These are phyloP conservation scores for Ophiocordyceps camponoti-rufipedis DNA, from an alignment of 2,329 filamentous ascomycete species.

Conservation along the genomic window DNA sequence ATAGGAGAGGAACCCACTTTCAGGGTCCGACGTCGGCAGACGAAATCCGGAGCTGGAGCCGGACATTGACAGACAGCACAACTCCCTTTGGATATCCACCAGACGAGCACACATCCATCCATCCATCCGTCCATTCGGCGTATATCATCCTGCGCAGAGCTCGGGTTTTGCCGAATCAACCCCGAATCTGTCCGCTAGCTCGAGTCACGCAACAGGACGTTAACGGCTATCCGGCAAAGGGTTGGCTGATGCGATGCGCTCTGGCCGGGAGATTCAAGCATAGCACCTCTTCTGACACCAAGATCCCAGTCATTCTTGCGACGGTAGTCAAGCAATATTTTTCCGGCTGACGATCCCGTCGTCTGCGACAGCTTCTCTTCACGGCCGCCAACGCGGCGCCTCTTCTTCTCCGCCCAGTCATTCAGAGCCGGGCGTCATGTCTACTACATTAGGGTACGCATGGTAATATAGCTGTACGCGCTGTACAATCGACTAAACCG, in stretches of 20 bases:
- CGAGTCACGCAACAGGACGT: background rate
- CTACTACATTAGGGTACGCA: slow-evolving; percentile 22
- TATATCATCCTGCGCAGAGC: too few species aligned
- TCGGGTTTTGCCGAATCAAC: too few species aligned
- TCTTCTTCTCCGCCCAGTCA: background rate
- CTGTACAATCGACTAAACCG: slow-evolving; percentile 1
- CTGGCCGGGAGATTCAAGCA: background rate
- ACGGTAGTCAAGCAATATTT: background rate
- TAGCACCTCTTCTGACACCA: background rate
- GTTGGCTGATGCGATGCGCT: background rate
- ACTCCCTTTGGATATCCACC: too few species aligned
- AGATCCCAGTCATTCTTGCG: background rate
- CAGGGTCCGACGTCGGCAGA: background rate
- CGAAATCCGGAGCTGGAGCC: background rate
- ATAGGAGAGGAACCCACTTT: background rate
- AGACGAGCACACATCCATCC: background rate
- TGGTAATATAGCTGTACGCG: background rate
- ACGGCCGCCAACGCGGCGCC: background rate
- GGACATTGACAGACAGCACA: too few species aligned
- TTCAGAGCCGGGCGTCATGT: slow-evolving; percentile 4
- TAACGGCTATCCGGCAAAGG: background rate
- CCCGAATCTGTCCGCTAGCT: background rate
- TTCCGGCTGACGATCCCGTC: too few species aligned
- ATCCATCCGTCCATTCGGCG: background rate
- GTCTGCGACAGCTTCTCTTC: background rate